phyloP scores from a whole-genome alignment of 192 early-diverging fungal species.

The Tieghemiomyces parasiticus region DNA sequence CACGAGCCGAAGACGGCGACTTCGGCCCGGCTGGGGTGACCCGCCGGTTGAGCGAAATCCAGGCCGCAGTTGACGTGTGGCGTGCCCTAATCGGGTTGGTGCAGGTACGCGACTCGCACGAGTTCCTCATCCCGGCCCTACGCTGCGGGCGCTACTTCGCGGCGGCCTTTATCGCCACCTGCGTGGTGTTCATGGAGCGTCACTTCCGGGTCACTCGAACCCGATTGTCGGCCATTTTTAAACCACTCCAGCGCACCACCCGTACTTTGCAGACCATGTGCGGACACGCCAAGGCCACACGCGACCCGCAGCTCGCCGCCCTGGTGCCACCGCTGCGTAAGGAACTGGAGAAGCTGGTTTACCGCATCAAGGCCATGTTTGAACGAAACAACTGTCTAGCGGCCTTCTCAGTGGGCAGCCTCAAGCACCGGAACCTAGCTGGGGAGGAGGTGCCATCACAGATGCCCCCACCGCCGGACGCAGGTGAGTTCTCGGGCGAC shows the following conservation, averaged over 20 bases:
- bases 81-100: constrained; percentile 6
- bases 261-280: constrained; percentile 46
- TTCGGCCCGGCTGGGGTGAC: neutral
- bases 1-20: neutral
- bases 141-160: constrained; percentile 18
- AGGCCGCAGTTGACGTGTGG: neutral
- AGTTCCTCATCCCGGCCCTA: constrained; percentile 14
- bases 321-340: constrained; percentile 53
- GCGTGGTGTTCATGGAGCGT: constrained; percentile 19
- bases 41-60: neutral
- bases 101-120: constrained; percentile 12
- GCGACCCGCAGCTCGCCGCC: constrained; percentile 39
- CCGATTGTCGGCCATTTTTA: constrained; percentile 15
- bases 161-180: constrained; percentile 17
- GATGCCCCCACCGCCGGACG: constrained; percentile 16
- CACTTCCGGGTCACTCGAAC: constrained; percentile 19
- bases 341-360: constrained; percentile 55
- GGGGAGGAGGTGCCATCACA: constrained; percentile 56
- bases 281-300: constrained; percentile 55
- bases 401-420: constrained; percentile 32
- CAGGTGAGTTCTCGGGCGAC: neutral
- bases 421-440: constrained; percentile 58
- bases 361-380: constrained; percentile 57
- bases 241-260: constrained; percentile 25
- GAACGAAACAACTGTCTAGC: constrained; percentile 43